Base-by-base conservation (phyloP, 1,284 basidiomycete species). In the Ustilago loliicola region DNA sequence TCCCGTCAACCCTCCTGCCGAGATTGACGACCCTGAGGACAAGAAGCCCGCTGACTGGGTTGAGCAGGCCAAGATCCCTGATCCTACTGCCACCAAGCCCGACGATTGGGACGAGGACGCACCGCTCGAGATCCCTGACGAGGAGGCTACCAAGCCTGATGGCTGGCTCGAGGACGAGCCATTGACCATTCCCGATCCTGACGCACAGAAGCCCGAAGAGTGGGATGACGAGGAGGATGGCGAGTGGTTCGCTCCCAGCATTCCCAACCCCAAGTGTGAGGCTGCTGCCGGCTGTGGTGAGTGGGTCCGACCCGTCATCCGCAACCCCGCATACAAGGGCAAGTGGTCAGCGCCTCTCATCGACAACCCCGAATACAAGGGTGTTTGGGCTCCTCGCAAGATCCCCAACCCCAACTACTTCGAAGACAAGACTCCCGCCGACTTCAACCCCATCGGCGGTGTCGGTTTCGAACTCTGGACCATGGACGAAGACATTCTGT, bases 211-310 rank as follows among this genome's bases (percentile, higher is more conserved):
- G 90, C 97, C 97, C 32, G 96, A 98, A 87, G 97, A 99, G 88
- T 99, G 97, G 97, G 96, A 98, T 86, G 94, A 99, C 81, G 97
- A 98, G 87, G 96, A 99, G 87, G 96, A 99, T 84, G 97, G 97
- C 87, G 96, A 98, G 86, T 99, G 95, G 95, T 91, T 98, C 72
- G 91, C 95, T 13, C 95, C 96, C 30, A 91, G 91, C 71, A 89
- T 99, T 66, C 88, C 91, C 38, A 87, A 87, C 84, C 87, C 87
- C 67, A 98, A 98, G 90, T 93, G 95, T 82, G 90, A 91, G 78
- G 92, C 92, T 68, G 95, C 91, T 69, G 91, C 95, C 80, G 97
- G 97, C 52, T 99, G 97, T 85, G 97, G 97, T 85, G 91, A 92
- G 86, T 99, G 96, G 96, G 92, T 91, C 81, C 56, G 89, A 83